Evolutionary conservation across 75 land plant species (phyloP).

Genomic region (Cupressus sempervirens): DNA sequence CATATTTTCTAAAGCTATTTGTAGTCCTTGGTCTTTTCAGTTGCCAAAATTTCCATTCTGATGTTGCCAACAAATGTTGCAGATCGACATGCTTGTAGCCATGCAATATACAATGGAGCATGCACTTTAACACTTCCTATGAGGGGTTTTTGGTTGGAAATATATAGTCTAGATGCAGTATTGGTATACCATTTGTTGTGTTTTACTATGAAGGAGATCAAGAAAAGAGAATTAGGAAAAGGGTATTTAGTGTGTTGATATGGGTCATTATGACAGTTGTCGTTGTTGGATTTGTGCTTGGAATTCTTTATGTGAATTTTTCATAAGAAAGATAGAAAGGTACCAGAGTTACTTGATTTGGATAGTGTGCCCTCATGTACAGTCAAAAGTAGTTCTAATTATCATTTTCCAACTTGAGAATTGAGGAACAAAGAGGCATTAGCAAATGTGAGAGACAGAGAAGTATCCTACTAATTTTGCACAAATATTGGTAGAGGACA

Average conservation of each 20-base stretch:
- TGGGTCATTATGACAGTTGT: slow-evolving; percentile 72
- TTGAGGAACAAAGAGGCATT: no score
- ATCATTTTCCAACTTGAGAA: no score
- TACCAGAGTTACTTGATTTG: no score
- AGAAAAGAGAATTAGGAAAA: slow-evolving; percentile 59
- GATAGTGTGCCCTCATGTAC: no score
- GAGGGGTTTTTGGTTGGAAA: slow-evolving; percentile 88
- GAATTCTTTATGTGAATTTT: slow-evolving; percentile 87
- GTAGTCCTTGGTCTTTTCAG: slow-evolving; percentile 82
- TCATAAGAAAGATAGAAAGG: no score
- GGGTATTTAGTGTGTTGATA: slow-evolving; percentile 59
- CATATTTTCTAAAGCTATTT: slow-evolving; percentile 91
- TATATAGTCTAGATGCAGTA: slow-evolving; percentile 77
- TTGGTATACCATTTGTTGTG: slow-evolving; percentile 96
- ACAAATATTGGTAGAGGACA: no score
- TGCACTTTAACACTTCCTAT: slow-evolving; percentile 89
- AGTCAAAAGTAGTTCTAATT: no score
- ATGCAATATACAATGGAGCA: slow-evolving; percentile 87
- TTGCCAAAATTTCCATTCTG: slow-evolving; percentile 54
- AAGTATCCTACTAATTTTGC: no score
- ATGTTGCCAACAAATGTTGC: slow-evolving; percentile 92
- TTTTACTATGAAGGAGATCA: no score
- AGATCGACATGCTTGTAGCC: slow-evolving; percentile 79
- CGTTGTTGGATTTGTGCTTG: slow-evolving; percentile 69
- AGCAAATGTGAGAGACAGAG: no score